Percentiles rank a stretch among this genome's conserved stretches.
phyloP scores from a whole-genome alignment of 176 grass and related monocot genomes.

The Cocos nucifera region DNA sequence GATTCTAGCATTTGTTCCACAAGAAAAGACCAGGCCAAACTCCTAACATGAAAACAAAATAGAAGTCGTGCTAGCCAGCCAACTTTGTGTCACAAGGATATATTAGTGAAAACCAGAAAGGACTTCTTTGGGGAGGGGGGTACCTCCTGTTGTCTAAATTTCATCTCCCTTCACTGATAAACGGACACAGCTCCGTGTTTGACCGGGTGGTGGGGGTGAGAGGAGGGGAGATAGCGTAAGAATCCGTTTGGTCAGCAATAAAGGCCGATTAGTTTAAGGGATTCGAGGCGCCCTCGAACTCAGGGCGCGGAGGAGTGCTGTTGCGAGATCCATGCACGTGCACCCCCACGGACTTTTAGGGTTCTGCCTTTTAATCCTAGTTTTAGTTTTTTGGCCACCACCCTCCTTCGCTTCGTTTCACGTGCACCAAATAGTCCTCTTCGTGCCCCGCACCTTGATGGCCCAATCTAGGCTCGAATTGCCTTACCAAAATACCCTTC shows the following conservation, averaged over 20 bases:
- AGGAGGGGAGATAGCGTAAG: slow-evolving; percentile 44
- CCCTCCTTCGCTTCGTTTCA: slow-evolving; percentile 13
- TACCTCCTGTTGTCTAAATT: no score
- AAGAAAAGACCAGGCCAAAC: no score
- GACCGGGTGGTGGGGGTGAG: slow-evolving; percentile 25
- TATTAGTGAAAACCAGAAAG: no score
- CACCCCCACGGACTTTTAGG: neutral
- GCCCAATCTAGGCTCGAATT: neutral
- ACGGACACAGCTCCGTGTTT: slow-evolving; percentile 19
- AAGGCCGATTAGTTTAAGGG: slow-evolving; percentile 15
- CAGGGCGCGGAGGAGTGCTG: slow-evolving; percentile 13
- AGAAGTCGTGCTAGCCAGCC: no score
- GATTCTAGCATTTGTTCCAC: no score
- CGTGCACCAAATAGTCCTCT: neutral
- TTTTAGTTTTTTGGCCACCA: slow-evolving; percentile 18
- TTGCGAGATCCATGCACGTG: slow-evolving; percentile 4
- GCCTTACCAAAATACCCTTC: no score
- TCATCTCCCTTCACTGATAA: neutral
- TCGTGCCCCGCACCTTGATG: neutral
- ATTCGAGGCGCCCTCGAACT: slow-evolving; percentile 1
- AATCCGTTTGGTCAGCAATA: slow-evolving; percentile 41
- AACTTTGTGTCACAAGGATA: no score
- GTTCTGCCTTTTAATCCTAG: slow-evolving; percentile 9
- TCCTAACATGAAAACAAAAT: no score
- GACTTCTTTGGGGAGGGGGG: no score